Base-by-base conservation (phyloP, 1,139 yeast genomes). In the Pichia sp. region DNA sequence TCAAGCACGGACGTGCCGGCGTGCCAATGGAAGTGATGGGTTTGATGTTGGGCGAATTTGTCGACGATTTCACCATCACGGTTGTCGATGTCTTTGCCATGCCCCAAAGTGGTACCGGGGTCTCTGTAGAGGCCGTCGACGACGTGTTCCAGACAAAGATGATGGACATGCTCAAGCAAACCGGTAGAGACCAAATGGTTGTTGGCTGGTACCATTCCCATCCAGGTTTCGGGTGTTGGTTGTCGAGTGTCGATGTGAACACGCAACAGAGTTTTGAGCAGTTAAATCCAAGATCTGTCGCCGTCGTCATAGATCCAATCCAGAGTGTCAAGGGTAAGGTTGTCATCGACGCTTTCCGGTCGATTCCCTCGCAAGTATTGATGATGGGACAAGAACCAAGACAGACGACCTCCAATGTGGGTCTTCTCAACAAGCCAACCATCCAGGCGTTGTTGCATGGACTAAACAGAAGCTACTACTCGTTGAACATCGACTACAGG, bases 1-100 rank as follows among this genome's bases (percentile, higher is more conserved):
- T 93, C 66, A 93, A 91, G 70, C 99, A 93, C 67, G 98, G 99
- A 45, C 79, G 98, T 65, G 98, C 99, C 1, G 99, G 99, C 66
- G 99, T 95, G 51, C 99, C 99, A 18, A 95, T 95, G 99, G 99
- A 95, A 74, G 99, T 95, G 48, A 95, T 95, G 99, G 99, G 99
- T 3, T 78, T 95, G 60, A 95, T 95, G 99, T 80, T 95, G 62
- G 99, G 99, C 48, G 98, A 93, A 63, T 91, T 93, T 71, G 96
- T 95, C 26, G 99, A 95, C 69, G 99, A 95, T 58, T 93, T 87
- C 71, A 95, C 99, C 1, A 95, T 95, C 45, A 96, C 91, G 63
- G 99, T 93, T 40, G 90, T 89, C 57, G 99, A 93, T 67, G 99
- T 93, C 50, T 93, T 93, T 76, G 99, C 99, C 55, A 93, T 93